A percentile compares a stretch with the other conserved stretches of the same genome.
Conservation (phyloP, 345 rosid genomes). For the Rhodamnia argentea region DNA sequence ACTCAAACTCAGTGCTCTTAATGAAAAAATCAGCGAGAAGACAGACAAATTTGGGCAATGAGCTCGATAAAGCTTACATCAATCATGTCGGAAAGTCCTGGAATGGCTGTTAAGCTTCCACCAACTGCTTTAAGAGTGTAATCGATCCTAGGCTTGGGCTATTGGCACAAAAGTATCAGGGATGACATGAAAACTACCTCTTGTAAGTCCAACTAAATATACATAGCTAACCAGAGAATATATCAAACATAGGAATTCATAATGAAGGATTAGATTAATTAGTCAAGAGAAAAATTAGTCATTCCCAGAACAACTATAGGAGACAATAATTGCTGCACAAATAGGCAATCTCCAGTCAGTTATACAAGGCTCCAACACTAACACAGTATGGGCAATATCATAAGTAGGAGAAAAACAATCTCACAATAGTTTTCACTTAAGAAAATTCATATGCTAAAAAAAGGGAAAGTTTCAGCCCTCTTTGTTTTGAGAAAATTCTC, state of each 20-base stretch:
- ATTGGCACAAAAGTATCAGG: neutral
- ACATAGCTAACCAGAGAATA: neutral
- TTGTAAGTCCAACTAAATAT: neutral
- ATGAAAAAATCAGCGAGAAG: neutral
- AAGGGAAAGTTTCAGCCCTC: neutral
- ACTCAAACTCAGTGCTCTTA: neutral
- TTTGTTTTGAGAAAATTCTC: neutral
- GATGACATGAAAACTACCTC: neutral
- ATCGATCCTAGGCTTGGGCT: conserved; percentile 97
- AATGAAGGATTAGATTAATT: neutral
- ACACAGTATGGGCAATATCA: neutral
- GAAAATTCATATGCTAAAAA: neutral
- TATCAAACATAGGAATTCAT: neutral
- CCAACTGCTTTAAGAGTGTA: conserved; percentile 95
- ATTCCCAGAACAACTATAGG: neutral
- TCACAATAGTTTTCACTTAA: neutral
- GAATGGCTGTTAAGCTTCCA: conserved; percentile 96
- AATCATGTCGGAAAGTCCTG: conserved; percentile 95
- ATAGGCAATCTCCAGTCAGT: neutral
- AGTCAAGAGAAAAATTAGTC: neutral
- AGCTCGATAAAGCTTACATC: conserved; percentile 48
- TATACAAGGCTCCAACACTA: neutral
- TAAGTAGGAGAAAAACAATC: neutral
- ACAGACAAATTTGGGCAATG: neutral
- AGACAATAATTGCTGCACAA: neutral